These are phyloP conservation scores for Neurospora tetraspora DNA, from an alignment of 495 filamentous ascomycete genomes.

Conservation along the genomic window DNA sequence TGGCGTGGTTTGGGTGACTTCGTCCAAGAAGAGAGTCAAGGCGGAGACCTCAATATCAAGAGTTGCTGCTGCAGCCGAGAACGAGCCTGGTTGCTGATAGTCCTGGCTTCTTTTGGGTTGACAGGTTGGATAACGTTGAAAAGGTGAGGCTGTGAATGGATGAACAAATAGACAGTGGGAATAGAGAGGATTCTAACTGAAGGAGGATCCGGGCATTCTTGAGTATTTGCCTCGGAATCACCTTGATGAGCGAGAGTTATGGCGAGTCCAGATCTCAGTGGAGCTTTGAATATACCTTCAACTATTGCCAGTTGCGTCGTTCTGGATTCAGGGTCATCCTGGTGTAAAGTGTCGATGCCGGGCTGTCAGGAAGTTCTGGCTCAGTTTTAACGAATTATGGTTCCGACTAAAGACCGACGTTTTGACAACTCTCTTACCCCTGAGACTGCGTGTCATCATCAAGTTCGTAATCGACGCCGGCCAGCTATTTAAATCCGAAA, in stretches of 20 bases:
- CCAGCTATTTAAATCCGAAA: not conserved
- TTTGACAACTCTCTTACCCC: not conserved
- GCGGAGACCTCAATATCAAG: not conserved
- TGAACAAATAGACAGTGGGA: not conserved
- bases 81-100: not conserved
- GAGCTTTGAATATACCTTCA: not conserved
- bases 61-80: not conserved
- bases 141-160: not conserved
- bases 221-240: not conserved
- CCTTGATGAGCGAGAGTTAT: not conserved
- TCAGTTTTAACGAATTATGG: not conserved
- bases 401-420: not conserved
- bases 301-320: not conserved
- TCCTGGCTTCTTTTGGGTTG: not conserved
- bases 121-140: not conserved
- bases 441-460: not conserved
- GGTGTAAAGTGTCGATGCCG: not conserved
- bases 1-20: not conserved
- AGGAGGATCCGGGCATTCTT: not conserved
- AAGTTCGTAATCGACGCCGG: not conserved
- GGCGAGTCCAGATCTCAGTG: not conserved
- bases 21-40: not conserved
- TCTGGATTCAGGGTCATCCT: not conserved
- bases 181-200: not conserved
- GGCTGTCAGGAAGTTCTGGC: not conserved